Base-by-base conservation (phyloP, 306 rosid species). In the Citrullus amarus region DNA sequence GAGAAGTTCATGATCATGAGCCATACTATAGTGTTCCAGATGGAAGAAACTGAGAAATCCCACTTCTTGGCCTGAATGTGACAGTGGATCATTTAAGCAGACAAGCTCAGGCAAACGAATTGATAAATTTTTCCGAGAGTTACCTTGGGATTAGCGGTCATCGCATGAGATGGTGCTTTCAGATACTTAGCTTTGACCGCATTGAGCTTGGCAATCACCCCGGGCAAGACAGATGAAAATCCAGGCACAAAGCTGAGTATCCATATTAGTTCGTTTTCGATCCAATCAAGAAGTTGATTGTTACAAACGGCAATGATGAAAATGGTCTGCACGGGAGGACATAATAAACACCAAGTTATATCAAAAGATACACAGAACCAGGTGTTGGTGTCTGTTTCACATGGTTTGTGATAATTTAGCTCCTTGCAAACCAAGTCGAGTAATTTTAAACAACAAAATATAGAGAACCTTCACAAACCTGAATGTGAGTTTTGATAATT, bases 11-110 rank as follows among this genome's bases (percentile, higher is more conserved):
- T 59, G 53, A 96, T 96, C 99, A 96, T 96, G 63, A 96, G 92
- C 99, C 99, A 96, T 57, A 96, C 99, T 48, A 96, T 32, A 2
- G 96, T 86, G 86, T 87, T 96, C 99, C 99, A 96, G 58, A 93
- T 48, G 12, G 94, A 82, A 28, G 98, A 62, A 48, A 96, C 83
- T 2, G 99, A 96, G 77, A 96, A 90, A 85, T 89, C 93, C 99
- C 98, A 96, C 69, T 80, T 90, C 76, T 88, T 89, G 25, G 78
- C 93, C 99, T 96, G 88, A 59, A 84, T 63, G 38, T 71, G 20
- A 71, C 22, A 71, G 28, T 28, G 25, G 58, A 1, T 17, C 57
- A 53, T 15, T 73, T 46, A 4, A 16, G 39, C 13, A 48, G 36
- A 46, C 57, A 14, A 41, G 36, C 75, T 43, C 75, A 69, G 34